Percentiles rank a stretch among this genome's conserved stretches.
Conservation (phyloP, 2,329 filamentous ascomycete species). For the Penicillium aurantiogriseum region DNA sequence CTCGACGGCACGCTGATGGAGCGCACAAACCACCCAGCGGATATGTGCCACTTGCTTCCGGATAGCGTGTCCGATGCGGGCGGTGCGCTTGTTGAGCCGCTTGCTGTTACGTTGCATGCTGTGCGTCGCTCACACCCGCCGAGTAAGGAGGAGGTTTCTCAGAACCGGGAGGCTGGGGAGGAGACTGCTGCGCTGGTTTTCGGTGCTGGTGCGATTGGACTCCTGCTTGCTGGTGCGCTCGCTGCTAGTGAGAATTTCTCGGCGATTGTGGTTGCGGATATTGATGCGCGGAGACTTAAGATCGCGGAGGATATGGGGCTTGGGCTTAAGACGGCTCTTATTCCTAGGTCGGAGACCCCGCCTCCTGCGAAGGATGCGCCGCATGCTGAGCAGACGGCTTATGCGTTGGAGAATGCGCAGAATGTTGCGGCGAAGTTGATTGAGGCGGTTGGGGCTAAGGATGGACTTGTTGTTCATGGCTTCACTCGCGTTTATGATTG, state of each 20-base stretch:
- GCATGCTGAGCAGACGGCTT: constrained; percentile 33
- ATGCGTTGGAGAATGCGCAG: constrained; percentile 38
- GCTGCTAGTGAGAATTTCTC: constrained; percentile 54
- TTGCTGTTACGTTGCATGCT: constrained; percentile 61
- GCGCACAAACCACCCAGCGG: constrained; percentile 60
- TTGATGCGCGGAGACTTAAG: constrained; percentile 55
- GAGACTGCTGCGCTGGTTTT: constrained; percentile 56
- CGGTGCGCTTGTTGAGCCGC: constrained; percentile 59
- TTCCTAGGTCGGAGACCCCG: constrained; percentile 34
- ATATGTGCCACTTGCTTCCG: constrained; percentile 60
- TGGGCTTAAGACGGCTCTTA: constrained; percentile 38
- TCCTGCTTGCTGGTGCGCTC: constrained; percentile 59
- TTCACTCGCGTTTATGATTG: constrained; percentile 49
- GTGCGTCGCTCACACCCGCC: constrained; percentile 55
- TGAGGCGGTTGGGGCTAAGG: constrained; percentile 14
- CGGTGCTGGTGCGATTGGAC: constrained; percentile 61
- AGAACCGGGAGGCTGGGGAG: constrained; percentile 43
- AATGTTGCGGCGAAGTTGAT: constrained; percentile 35
- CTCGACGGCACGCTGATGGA: constrained; percentile 65
- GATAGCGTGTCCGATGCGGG: constrained; percentile 53
- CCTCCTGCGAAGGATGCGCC: constrained; percentile 34
- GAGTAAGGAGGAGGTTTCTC: constrained; percentile 32
- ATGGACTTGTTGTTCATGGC: constrained; percentile 29
- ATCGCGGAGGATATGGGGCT: constrained; percentile 50
- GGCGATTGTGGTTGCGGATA: constrained; percentile 60